Evolutionary conservation across 768 basidiomycete genomes (phyloP).

Genomic region (Neoboletus subvelutipes): DNA sequence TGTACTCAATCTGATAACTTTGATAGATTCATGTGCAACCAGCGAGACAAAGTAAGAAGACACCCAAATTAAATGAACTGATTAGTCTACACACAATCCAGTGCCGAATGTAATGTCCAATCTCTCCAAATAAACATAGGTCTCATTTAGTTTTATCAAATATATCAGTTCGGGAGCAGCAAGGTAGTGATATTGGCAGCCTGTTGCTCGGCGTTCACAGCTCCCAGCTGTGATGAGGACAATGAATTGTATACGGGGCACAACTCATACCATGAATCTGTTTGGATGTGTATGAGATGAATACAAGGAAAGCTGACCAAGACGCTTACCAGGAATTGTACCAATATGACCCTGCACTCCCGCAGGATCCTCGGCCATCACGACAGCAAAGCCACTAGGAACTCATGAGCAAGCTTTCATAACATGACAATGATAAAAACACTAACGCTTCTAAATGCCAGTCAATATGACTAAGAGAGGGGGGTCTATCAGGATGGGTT

Average conservation of each 20-base stretch:
- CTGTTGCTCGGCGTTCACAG: conserved; percentile 12
- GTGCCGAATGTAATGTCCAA: too few species aligned
- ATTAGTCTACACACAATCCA: neutral
- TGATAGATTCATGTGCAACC: neutral
- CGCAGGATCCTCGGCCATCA: conserved; percentile 26
- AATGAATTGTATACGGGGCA: conserved; percentile 26
- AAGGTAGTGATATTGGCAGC: conserved; percentile 21
- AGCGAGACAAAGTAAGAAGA: neutral
- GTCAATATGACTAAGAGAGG: conserved; percentile 30
- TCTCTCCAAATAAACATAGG: neutral
- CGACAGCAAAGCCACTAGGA: conserved; percentile 27
- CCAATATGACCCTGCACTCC: conserved; percentile 17
- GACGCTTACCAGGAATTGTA: conserved; percentile 15
- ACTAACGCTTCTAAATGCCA: conserved; percentile 30
- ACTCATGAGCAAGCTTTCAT: neutral
- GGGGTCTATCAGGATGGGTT: neutral
- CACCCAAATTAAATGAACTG: neutral
- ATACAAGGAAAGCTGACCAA: too few species aligned
- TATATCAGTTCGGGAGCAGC: conserved; percentile 15
- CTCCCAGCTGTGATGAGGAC: conserved; percentile 21
- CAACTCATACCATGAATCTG: conserved; percentile 27
- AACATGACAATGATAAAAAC: neutral
- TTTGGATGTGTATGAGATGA: neutral
- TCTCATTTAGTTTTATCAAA: too few species aligned
- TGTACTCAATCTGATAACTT: neutral